A percentile compares a stretch with the other conserved stretches of the same genome.
Conservation (phyloP, 352 stramenopile species). For the Pythium guiyangense region DNA sequence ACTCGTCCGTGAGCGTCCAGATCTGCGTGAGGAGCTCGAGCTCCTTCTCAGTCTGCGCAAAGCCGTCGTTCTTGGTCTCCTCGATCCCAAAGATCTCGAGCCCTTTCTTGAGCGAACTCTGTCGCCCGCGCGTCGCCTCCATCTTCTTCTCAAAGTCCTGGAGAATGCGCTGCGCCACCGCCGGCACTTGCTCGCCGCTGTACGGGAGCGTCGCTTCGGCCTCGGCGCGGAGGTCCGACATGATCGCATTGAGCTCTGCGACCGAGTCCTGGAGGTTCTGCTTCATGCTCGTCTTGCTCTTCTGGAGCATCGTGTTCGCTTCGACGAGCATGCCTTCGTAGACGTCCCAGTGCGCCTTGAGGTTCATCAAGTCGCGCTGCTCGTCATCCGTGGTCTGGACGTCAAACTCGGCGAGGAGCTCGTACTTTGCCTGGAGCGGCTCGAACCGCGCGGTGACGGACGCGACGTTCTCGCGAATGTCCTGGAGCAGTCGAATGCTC, state of each 20-base stretch:
- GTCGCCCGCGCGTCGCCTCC: constrained; percentile 55
- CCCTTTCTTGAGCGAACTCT: constrained; percentile 83
- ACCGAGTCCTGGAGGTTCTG: constrained; percentile 92
- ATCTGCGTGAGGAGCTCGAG: constrained; percentile 89
- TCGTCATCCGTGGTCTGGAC: constrained; percentile 88
- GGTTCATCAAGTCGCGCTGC: constrained; percentile 57
- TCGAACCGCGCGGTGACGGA: constrained; percentile 77
- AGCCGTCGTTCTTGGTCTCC: constrained; percentile 82
- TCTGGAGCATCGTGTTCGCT: constrained; percentile 88
- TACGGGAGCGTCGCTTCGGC: constrained; percentile 77
- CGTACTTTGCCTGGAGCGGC: constrained; percentile 84
- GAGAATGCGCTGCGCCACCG: constrained; percentile 54
- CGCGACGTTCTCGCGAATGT: constrained; percentile 79
- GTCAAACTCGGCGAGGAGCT: constrained; percentile 84
- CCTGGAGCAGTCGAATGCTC: constrained; percentile 86
- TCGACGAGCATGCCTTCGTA: constrained; percentile 86
- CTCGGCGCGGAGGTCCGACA: constrained; percentile 73
- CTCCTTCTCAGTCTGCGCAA: constrained; percentile 84
- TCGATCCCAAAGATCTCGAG: constrained; percentile 92
- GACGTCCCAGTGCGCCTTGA: constrained; percentile 74
- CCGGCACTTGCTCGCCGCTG: constrained; percentile 53
- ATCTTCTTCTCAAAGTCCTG: constrained; percentile 89
- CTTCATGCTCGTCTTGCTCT: constrained; percentile 95
- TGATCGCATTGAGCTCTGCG: constrained; percentile 79
- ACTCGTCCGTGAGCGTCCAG: constrained; percentile 87